Base-by-base conservation (phyloP, 225 moss, liverwort and hornwort genomes). In the Sphagnum contortum region DNA sequence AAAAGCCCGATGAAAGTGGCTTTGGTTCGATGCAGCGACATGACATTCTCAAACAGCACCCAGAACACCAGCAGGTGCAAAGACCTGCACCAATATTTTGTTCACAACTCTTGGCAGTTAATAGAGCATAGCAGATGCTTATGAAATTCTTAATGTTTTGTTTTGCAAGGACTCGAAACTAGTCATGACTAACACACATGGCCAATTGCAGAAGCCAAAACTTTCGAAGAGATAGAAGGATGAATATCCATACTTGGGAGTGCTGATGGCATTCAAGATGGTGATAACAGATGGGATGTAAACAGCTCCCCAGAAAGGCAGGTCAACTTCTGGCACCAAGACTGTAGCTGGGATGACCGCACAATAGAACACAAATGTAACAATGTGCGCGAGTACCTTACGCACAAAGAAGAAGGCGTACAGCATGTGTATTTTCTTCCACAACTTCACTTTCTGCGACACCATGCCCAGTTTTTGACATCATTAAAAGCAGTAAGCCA, bases 11-110 rank as follows among this genome's bases (percentile, higher is more conserved):
- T 87, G 8, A 94, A 71, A 2, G 93, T 94, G 0, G 93, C 93
- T 71, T 94, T 94, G 0, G 88, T 94, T 50, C 90, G 75, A 62
- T 94, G 90, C 64, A 94, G 81, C 2, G 90, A 86, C 93, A 94
- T 94, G 3, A 94, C 93, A 47, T 94, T 94, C 59, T 94, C 93
- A 51, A 94, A 94, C 3, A 94, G 69, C 55, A 94, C 88, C 90
- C 93, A 94, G 77, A 94, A 94, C 45, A 90, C 90, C 14, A 94
- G 63, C 77, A 94, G 75, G 68, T 94, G 93, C 49, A 94, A 55
- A 0, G 93, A 94, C 52, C 90, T 94, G 85, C 45, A 71, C 0
- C 55, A 2, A 10, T 8, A 7, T 55, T 29, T 29, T 29, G 29
- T 29, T 29, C 29, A 29, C 29, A 29, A 29, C 29, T 29, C 29